Evolutionary conservation across 202 grass and related monocot genomes (phyloP).

Genomic region (Zoysia matrella): DNA sequence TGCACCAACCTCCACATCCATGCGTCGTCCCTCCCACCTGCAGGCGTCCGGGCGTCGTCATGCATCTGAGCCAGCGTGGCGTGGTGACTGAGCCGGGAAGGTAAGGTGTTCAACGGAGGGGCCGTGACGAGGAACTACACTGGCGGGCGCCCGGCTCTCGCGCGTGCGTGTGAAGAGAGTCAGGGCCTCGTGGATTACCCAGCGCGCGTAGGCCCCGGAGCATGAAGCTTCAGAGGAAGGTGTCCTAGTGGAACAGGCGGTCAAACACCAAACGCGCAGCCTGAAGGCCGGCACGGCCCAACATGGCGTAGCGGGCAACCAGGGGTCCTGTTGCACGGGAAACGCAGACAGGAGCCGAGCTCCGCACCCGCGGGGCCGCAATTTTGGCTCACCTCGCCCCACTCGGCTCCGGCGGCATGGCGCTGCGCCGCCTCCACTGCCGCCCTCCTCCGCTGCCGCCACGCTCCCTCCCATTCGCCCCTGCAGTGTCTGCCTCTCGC

Average conservation of each 20-base stretch:
- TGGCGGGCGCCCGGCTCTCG: not conserved
- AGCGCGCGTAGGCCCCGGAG: constrained; percentile 3
- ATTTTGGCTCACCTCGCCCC: too few relatives aligned
- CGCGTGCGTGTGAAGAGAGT: not conserved
- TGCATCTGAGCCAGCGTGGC: constrained; percentile 34
- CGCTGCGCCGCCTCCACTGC: too few relatives aligned
- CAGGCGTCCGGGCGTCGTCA: not conserved
- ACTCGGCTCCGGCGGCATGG: too few relatives aligned
- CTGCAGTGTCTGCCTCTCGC: too few relatives aligned
- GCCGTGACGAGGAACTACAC: constrained; percentile 7
- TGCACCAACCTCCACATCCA: constrained; percentile 26
- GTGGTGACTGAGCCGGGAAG: not conserved
- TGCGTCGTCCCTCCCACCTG: constrained; percentile 26
- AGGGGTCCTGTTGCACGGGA: too few relatives aligned
- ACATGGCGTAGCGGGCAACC: not conserved
- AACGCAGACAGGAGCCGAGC: too few relatives aligned
- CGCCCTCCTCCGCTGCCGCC: too few relatives aligned
- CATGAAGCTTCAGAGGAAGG: constrained; percentile 20
- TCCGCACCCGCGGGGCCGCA: too few relatives aligned
- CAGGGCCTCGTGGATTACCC: not conserved
- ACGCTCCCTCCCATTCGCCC: too few relatives aligned
- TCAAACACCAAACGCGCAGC: not conserved
- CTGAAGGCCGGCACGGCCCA: not conserved
- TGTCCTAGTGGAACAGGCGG: not conserved
- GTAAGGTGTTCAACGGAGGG: too few relatives aligned